Base-by-base conservation (phyloP, 768 basidiomycete genomes). In the Lentinula aciculospora region DNA sequence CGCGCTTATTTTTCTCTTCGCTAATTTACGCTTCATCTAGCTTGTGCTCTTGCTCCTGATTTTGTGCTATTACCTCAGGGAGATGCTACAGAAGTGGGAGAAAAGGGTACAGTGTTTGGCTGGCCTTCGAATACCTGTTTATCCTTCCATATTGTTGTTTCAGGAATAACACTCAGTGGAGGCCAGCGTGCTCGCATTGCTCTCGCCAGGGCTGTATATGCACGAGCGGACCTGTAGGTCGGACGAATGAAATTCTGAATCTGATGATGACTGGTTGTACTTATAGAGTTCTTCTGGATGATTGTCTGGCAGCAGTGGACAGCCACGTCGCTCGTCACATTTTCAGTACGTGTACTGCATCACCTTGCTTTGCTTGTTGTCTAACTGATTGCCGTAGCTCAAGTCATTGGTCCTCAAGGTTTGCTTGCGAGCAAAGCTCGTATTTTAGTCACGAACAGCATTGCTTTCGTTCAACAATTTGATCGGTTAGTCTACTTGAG, bases 291-390 rank as follows among this genome's bases (percentile, higher is more conserved):
- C 79, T 98, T 1, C 77, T 98, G 4, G 96, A 98, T 63, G 95
- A 98, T 61, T 93, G 93, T 40, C 78, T 98, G 32, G 87, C 91
- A 27, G 88, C 88, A 15, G 85, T 92, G 4, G 90, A 92, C 64
- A 83, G 88, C n/a, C 91, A 93, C 69, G 92, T 93, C 36, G 90
- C 89, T 13, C 83, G 88, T 3, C 92, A 94, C 67, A 77, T 94
- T 13, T 94, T 93, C 61, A 87, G 89, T 88, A 63, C 9, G 74
- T 64, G 12, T 36, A 21, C 19, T 6, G 40, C 7, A 10, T 23
- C 10, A 12, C 32, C 25, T 31, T 13, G 32, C 37, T 27, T 37
- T 51, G 3, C n/a, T 10, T 15, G 19, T 12, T 32, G n/a, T 7
- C 36, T 28, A 1, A 44, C 57, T 42, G 64, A 57, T 9, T 19